Evolutionary conservation across 305 asterid genomes (phyloP).

Genomic region (Euphrasia arctica): DNA sequence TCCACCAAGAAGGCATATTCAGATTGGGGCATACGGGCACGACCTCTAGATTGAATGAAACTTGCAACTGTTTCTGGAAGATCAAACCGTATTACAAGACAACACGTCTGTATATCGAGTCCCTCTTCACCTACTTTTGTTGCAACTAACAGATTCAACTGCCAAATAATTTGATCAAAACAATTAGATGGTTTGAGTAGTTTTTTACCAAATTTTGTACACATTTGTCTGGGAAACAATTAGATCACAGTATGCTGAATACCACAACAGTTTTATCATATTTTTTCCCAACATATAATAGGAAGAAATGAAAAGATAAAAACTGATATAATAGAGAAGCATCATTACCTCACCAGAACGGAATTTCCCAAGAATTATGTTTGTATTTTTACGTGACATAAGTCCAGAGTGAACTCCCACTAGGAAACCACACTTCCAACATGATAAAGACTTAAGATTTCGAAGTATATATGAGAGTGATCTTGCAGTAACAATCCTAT

Average conservation of each 20-base stretch:
- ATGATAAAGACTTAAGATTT: constrained; percentile 57
- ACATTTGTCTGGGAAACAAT: constrained; percentile 17
- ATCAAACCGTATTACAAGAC: constrained; percentile 97
- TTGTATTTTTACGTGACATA: constrained; percentile 66
- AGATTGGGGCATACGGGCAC: constrained; percentile 96
- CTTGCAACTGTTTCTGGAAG: constrained; percentile 98
- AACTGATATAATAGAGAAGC: constrained; percentile 19
- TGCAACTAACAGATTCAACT: constrained; percentile 94
- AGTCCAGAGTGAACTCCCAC: constrained; percentile 87
- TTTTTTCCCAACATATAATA: not conserved
- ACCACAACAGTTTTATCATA: constrained; percentile 20
- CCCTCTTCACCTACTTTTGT: constrained; percentile 99
- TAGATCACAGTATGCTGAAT: constrained; percentile 20
- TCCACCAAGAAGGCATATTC: constrained; percentile 92
- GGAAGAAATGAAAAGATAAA: constrained; percentile 22
- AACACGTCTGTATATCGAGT: constrained; percentile 98
- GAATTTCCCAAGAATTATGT: constrained; percentile 73
- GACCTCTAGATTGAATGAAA: constrained; percentile 98
- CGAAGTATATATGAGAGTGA: constrained; percentile 65
- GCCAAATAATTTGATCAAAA: constrained; percentile 34
- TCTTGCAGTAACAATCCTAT: constrained; percentile 91
- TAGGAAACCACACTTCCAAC: constrained; percentile 87
- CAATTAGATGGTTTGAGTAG: constrained; percentile 15
- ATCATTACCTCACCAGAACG: constrained; percentile 90
- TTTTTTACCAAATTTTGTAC: not conserved